Base-by-base conservation (phyloP, 2,329 filamentous ascomycete species). In the Fusarium albosuccineum region DNA sequence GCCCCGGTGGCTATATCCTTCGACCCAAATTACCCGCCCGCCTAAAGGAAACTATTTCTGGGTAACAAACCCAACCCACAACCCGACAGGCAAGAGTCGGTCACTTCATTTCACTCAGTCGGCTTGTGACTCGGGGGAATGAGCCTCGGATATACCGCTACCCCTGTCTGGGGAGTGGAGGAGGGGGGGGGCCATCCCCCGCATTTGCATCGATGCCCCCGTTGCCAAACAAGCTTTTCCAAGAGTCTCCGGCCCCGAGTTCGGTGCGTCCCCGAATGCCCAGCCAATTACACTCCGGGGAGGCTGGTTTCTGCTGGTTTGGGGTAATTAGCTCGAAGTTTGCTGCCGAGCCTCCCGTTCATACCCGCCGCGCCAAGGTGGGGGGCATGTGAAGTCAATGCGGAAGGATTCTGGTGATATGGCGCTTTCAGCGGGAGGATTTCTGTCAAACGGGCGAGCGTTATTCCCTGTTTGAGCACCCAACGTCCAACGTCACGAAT, bases 41-140 rank as follows among this genome's bases (percentile, higher is more conserved):
- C 30, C 30, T 33, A 9, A 33, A 33, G 30, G 13, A 44, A 34
- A 22, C 13, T 14, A 26, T 37, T 16, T 22, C 14, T 4, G 11
- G 30, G 17, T 33, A 16, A 9, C 27, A 33, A 39, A 44, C 27
- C 30, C 52, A 45, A 45, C 48, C 40, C 56, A 53, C 52, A 30
- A 30, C 48, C 45, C 33, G 34, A 30, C 5, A 34, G 41, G 17
- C 40, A 37, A 37, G 14, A 53, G 33, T 40, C 49, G n/a, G 27
- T 46, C 29, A 48, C 36, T 9, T 34, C 10, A 46, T 61, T 67
- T 22, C 22, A 22, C 22, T 1, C 22, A 22, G 22, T 22, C 65
- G 57, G 66, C 66, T 68, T 66, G 65, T 68, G 66, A 68, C 64
- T 37, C n/a, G 54, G 60, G 45, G 55, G 40, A 17, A 44, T n/a